These are phyloP conservation scores for Candida ortonii DNA, from an alignment of 805 yeast genomes.

Conservation along the genomic window DNA sequence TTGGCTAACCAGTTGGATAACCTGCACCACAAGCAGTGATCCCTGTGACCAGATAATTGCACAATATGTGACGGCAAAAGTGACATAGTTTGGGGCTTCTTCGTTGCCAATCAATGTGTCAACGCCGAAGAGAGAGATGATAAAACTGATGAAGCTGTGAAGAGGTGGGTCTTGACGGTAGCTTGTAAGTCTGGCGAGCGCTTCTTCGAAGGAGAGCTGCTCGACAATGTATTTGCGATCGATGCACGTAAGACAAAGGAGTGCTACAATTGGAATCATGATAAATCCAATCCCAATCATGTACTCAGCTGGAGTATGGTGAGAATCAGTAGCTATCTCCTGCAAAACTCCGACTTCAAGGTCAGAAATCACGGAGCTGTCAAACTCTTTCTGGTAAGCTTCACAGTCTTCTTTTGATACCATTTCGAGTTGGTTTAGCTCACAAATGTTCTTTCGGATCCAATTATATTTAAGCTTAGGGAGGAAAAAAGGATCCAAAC, in stretches of 20 bases:
- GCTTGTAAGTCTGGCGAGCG: conserved; percentile 6
- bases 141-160: conserved; percentile 10
- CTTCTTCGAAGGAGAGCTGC: conserved; percentile 8
- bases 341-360: conserved; percentile 1
- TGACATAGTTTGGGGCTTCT: conserved; percentile 5
- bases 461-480: too few species aligned
- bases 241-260: conserved; percentile 14
- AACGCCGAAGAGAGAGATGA: conserved; percentile 14
- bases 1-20: conserved; percentile 8
- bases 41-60: conserved; percentile 15
- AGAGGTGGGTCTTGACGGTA: conserved; percentile 14
- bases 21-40: conserved; percentile 16
- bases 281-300: conserved; percentile 5
- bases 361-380: too few species aligned
- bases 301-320: conserved; percentile 4
- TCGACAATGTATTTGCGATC: conserved; percentile 13
- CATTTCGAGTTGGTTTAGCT: too few species aligned
- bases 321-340: not conserved
- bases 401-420: too few species aligned
- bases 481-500: too few species aligned
- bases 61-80: conserved; percentile 11
- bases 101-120: conserved; percentile 10
- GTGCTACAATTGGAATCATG: conserved; percentile 7
- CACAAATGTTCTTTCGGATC: too few species aligned
- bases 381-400: too few species aligned